Conservation (phyloP, 306 rosid species). For the Sphenostylis stenocarpa region DNA sequence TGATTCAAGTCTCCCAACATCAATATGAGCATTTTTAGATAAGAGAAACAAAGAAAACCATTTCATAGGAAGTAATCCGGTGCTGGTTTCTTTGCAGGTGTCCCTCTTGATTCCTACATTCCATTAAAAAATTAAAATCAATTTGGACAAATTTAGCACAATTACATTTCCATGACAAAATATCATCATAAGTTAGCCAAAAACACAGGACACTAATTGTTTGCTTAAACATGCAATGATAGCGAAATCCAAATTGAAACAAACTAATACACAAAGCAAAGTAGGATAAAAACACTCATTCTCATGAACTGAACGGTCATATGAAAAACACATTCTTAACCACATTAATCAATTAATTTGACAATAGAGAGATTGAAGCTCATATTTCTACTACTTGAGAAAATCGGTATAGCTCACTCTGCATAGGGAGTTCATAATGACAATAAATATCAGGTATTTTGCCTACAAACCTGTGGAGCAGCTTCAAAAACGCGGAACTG, state of each 20-base stretch:
- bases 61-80: constrained; percentile 92
- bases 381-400: constrained; percentile 19
- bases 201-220: not conserved
- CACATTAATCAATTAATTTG: constrained; percentile 18
- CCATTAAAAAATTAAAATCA: not conserved
- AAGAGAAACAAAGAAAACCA: constrained; percentile 4
- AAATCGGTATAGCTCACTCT: constrained; percentile 21
- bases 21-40: constrained; percentile 41
- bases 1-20: constrained; percentile 37
- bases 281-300: not conserved
- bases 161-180: not conserved
- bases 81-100: constrained; percentile 89
- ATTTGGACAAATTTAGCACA: not conserved
- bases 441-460: constrained; percentile 23
- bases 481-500: constrained; percentile 93
- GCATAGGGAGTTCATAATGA: not conserved
- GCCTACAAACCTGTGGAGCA: constrained; percentile 88
- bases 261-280: not conserved
- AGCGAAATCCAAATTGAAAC: constrained; percentile 7
- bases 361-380: not conserved
- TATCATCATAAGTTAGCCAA: not conserved
- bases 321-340: not conserved
- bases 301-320: not conserved
- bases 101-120: constrained; percentile 88
- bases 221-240: constrained; percentile 21